Base-by-base conservation (phyloP, 257 asterid species). In the Solanum chiquidenum region DNA sequence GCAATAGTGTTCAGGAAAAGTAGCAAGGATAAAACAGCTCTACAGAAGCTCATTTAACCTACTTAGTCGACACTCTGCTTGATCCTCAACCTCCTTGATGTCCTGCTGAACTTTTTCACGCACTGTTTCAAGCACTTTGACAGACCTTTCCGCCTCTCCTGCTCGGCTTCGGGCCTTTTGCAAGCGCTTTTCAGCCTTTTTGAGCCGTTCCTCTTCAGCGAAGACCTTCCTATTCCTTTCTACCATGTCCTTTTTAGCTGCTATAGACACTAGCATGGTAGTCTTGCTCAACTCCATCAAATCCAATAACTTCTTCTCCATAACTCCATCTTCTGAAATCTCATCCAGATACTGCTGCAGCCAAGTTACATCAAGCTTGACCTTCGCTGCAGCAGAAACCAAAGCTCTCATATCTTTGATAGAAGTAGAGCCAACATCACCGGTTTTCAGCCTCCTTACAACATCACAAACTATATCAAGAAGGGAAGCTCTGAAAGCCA, bases 381-480 rank as follows among this genome's bases (percentile, higher is more conserved):
- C 88, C 35, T 62, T 86, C 34, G 84, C 93, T 7, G 89, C 88
- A 60, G 89, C 91, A 9, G 90, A 83, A 23, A 92, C 52, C 58
- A 83, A 91, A 20, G 29, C 84, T 88, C 87, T 77, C 66, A 92
- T 89, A 88, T 6, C 84, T 60, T 91, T 86, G 62, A 91, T 88
- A 33, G 90, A 86, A 4, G 91, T 77, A 77, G 74, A 35, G 72
- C 88, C 66, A 80, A 79, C 68, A 42, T 72, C 91, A 62, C 79
- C 4, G 83, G 72, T 52, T 40, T 79, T 88, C 62, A 92, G 90
- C 76, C 34, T 85, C 86, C 83, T 89, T 60, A 92, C 90, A 79
- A 92, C 84, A 33, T 75, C 83, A 73, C 91, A 83, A 66, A 92
- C 76, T 46, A 90, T 86, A 58, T 92, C 93, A 42, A 91, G 93